Base-by-base conservation (phyloP, 352 stramenopile species). In the Pythium guiyangense region DNA sequence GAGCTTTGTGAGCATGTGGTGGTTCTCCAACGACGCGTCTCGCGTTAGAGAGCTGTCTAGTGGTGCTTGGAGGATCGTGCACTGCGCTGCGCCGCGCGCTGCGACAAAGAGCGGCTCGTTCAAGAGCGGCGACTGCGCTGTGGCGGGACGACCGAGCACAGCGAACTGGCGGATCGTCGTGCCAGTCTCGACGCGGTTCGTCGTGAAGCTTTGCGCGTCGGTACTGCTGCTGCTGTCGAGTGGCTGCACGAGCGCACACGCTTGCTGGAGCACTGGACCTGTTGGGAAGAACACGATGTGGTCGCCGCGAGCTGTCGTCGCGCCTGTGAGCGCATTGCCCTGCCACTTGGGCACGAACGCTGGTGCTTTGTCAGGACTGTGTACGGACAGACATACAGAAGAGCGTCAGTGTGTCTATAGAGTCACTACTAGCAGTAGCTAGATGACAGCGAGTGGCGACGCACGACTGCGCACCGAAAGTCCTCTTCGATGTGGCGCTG, bases 231-330 rank as follows among this genome's bases (percentile, higher is more conserved):
- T 37, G 31, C 8, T 37, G 31, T 12, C 12, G 31, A 10, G 0
- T 0, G 49, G 55, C 34, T 63, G 74, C 50, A 77, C 83, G 58
- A 80, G 77, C 18, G 70, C 70, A 22, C 75, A 79, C 34, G 69
- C 79, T 62, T 88, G 77, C 53, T 91, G 81, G 52, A 91, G 52
- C 4, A 90, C 71, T 20, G 84, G 60, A 14, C 79, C 79, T 0
- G 74, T 85, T 17, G 81, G 79, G 49, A 85, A 86, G 64, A 91
- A 86, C 20, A 91, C 64, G 4, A 86, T 57, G 47, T 89, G 77
- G 22, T 74, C 61, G 6, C 63, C 66, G 8, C 71, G 54, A 2
- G 55, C 47, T 9, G 54, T 66, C 34, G 61, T 57, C 10, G 74
- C 58, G 40, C 77, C 81, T 34, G 74, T 54, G 42, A 91, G 65